Evolutionary conservation across 306 rosid genomes (phyloP), one percentile per base, ranked within the genome.

Genomic region (Calophaca sinica): DNA sequence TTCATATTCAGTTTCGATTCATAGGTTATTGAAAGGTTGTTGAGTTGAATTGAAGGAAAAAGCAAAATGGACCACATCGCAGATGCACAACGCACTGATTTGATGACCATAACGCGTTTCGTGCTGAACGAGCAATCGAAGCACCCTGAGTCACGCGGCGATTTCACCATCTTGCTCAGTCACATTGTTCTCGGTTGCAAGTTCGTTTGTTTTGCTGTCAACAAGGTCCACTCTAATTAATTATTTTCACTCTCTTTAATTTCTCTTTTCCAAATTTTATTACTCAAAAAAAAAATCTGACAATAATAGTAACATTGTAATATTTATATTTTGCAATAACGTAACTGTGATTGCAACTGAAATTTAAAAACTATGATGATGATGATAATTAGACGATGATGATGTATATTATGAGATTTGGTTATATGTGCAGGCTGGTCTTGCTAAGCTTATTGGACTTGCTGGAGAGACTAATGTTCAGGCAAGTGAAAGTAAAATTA

Each of bases 401-500:
- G n/a, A n/a, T n/a, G n/a, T n/a, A n/a, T n/a, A n/a, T 46, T 29
- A 46, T 46, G 26, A 45, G 41, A 29, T 50, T 68, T 9, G 15
- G 14, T 72, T 57, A 6, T 54, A 46, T 42, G 67, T 60, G 82
- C 89, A 94, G 98, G 99, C 97, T 33, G 99, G 99, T 71, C 88
- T 94, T 70, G 97, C 99, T 10, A 94, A 94, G 78, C 97, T 94
- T 61, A 92, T 94, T 76, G 99, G 99, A 78, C 96, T 92, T 75
- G 99, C 99, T 44, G 99, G 99, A 74, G 99, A 92, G 85, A 94
- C 98, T 70, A 94, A 94, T 80, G 87, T 94, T 54, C 98, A 94
- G 98, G 98, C 51, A 83, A 86, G 90, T 53, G 51, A 62, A 62
- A 38, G 20, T 8, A 62, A 38, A 36, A 6, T 36, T 62, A 9